These are phyloP conservation scores for Leishmania amazonensis DNA, from an alignment of 208 protist genomes.

Conservation along the genomic window DNA sequence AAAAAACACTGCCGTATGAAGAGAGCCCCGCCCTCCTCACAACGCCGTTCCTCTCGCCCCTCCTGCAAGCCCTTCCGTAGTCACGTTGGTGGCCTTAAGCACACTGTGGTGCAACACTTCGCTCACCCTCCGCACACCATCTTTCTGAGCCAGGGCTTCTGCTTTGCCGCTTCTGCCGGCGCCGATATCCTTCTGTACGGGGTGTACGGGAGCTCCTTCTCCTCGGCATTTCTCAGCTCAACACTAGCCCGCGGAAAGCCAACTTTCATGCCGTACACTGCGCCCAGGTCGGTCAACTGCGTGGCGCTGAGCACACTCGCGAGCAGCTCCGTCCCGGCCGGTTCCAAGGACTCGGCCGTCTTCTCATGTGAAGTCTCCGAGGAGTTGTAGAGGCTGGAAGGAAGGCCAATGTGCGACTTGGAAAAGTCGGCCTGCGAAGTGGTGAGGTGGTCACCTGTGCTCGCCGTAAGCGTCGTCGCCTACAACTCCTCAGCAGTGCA, in stretches of 20 bases:
- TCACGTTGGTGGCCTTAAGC: constrained; percentile 3
- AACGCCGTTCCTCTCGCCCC: background rate
- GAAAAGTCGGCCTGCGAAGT: background rate
- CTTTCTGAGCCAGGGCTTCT: background rate
- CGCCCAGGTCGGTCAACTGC: constrained; percentile 1
- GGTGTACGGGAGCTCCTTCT: constrained; percentile 17
- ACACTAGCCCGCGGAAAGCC: background rate
- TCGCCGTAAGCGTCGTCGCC: background rate
- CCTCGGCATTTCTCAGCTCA: background rate
- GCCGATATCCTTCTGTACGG: constrained; percentile 9
- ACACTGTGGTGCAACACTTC: background rate
- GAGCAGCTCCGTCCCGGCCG: background rate
- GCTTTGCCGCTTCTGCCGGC: constrained; percentile 6
- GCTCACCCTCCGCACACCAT: background rate
- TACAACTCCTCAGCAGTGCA: constrained; percentile 9
- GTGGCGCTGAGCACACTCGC: background rate
- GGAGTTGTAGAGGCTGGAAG: constrained; percentile 1
- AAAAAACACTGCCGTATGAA: too few relatives aligned
- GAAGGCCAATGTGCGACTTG: background rate
- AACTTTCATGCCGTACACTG: background rate
- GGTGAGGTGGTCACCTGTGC: background rate
- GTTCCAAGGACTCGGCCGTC: constrained; percentile 5
- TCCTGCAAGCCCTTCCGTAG: background rate
- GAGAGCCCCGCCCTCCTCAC: too few relatives aligned
- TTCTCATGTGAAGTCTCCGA: background rate